phyloP scores from a whole-genome alignment of 1,139 yeast species.

The Debaryomyces sp. region DNA sequence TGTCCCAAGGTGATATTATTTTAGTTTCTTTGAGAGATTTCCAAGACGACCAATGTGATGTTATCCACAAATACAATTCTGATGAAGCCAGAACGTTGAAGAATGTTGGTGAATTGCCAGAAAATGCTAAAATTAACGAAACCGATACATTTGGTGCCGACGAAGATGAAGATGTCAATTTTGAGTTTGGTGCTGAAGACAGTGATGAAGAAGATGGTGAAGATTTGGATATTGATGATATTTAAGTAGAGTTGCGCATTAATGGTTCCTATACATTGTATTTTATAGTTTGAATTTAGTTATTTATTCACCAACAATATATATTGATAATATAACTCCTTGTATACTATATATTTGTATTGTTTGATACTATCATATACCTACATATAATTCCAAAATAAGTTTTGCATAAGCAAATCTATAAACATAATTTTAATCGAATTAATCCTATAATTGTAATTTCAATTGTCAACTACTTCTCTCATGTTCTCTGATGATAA shows the following conservation, averaged over 20 bases:
- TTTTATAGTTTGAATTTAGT: conserved; percentile 9
- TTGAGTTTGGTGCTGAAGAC: conserved; percentile 96
- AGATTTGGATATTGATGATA: conserved; percentile 82
- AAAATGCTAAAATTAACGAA: conserved; percentile 95
- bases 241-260: conserved; percentile 37
- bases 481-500: conserved; percentile 3
- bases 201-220: conserved; percentile 66
- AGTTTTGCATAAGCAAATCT: not conserved
- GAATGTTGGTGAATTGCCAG: conserved; percentile 95
- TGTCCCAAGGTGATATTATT: conserved; percentile 98
- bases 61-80: conserved; percentile 92
- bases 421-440: not conserved
- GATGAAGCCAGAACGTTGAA: conserved; percentile 98
- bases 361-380: not conserved
- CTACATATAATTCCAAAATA: not conserved
- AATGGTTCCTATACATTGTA: conserved; percentile 9
- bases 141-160: conserved; percentile 97
- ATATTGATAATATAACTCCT: conserved; percentile 2
- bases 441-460: not conserved
- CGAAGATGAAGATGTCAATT: conserved; percentile 96
- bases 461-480: not conserved
- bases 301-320: conserved; percentile 7
- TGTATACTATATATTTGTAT: not conserved
- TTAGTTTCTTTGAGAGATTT: conserved; percentile 95
- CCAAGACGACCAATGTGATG: conserved; percentile 98